Percentiles rank a stretch among this genome's conserved stretches.
These are phyloP conservation scores for Clarireedia homoeocarpa DNA, from an alignment of 2,329 filamentous ascomycete genomes.

Conservation along the genomic window DNA sequence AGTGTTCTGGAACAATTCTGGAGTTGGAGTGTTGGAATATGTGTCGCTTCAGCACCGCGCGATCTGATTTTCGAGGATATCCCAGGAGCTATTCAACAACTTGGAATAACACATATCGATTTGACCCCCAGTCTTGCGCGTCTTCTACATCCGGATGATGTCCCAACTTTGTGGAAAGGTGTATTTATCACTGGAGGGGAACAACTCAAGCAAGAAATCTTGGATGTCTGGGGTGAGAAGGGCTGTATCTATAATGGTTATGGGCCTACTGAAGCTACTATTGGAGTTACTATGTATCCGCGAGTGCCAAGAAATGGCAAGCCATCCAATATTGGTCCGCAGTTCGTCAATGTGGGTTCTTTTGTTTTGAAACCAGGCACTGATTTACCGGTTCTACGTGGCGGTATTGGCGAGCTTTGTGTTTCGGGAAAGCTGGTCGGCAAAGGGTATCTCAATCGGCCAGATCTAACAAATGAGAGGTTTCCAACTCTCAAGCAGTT, in stretches of 20 bases:
- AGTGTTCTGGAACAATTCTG: conserved; percentile 91
- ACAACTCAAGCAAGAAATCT: conserved; percentile 77
- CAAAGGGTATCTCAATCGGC: conserved; percentile 77
- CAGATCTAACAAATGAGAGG: conserved; percentile 66
- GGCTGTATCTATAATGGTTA: conserved; percentile 87
- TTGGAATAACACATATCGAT: conserved; percentile 84
- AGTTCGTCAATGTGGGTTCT: conserved; percentile 81
- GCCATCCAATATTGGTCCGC: conserved; percentile 78
- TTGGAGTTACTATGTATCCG: conserved; percentile 86
- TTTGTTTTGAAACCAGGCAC: conserved; percentile 68
- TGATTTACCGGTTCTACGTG: conserved; percentile 63
- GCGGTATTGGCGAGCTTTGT: conserved; percentile 80
- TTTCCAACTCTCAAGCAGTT: conserved; percentile 59
- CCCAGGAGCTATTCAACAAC: conserved; percentile 58
- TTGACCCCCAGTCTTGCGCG: conserved; percentile 81
- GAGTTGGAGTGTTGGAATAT: conserved; percentile 88
- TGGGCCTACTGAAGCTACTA: conserved; percentile 87
- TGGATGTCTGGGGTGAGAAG: conserved; percentile 75
- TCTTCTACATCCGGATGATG: conserved; percentile 69
- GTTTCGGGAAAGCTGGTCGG: conserved; percentile 82
- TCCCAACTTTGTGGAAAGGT: conserved; percentile 69
- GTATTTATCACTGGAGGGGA: conserved; percentile 94
- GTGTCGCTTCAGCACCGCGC: conserved; percentile 71
- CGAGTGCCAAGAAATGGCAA: conserved; percentile 70
- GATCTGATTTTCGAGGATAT: conserved; percentile 84